phyloP scores from a whole-genome alignment of 305 asterid species.

The Fraxinus sp. region DNA sequence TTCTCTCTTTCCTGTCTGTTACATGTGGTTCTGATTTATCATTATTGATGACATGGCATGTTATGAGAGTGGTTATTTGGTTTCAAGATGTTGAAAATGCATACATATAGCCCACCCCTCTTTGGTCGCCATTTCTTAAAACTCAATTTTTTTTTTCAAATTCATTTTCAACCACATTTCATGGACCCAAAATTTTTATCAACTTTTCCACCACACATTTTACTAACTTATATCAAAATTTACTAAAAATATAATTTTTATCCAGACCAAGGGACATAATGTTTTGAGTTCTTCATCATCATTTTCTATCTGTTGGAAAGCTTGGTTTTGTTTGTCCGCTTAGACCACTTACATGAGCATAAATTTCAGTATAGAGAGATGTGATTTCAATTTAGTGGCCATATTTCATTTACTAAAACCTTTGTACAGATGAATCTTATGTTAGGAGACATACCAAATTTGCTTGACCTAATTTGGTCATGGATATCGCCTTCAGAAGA shows the following conservation, averaged over 20 bases:
- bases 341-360: neutral
- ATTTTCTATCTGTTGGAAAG: neutral
- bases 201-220: too few species aligned
- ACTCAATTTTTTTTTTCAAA: neutral
- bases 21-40: neutral
- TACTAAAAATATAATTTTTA: too few species aligned
- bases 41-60: conserved; percentile 1
- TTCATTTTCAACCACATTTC: too few species aligned
- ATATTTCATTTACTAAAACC: conserved; percentile 34
- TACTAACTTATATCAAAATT: neutral
- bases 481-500: conserved; percentile 94
- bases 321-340: neutral
- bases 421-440: conserved; percentile 86
- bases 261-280: neutral
- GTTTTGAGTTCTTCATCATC: neutral
- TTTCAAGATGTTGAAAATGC: conserved; percentile 1
- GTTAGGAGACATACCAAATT: conserved; percentile 82
- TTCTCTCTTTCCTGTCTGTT: neutral
- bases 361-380: neutral
- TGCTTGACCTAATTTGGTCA: conserved; percentile 83
- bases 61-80: neutral
- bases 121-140: neutral
- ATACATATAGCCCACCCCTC: neutral
- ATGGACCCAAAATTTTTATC: too few species aligned
- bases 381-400: conserved; percentile 17